phyloP scores from a whole-genome alignment of 306 rosid species.

The Ammopiptanthus mongolicus region DNA sequence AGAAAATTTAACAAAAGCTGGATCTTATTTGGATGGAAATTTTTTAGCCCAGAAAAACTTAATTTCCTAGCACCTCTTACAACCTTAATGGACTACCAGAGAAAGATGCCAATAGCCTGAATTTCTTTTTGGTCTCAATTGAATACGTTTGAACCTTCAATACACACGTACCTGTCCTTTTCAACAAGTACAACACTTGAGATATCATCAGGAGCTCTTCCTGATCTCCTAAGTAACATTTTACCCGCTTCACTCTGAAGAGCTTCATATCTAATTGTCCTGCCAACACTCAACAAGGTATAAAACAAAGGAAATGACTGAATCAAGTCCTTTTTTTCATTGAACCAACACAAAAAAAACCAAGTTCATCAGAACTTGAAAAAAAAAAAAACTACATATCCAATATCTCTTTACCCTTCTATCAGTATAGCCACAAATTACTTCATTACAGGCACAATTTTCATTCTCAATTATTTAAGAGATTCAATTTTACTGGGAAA shows the following conservation, averaged over 20 bases:
- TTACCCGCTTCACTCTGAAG: slow-evolving; percentile 94
- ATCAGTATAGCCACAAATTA: not conserved
- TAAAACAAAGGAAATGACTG: not conserved
- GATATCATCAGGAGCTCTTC: slow-evolving; percentile 94
- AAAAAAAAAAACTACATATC: not conserved
- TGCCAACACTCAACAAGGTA: slow-evolving; percentile 27
- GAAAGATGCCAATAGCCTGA: not conserved
- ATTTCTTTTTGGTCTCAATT: not conserved
- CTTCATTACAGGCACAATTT: not conserved
- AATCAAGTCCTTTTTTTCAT: not conserved
- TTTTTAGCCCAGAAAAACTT: not conserved
- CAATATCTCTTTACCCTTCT: not conserved
- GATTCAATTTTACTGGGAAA: not conserved
- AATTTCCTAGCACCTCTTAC: not conserved
- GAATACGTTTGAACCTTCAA: not conserved
- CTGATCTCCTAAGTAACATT: slow-evolving; percentile 75
- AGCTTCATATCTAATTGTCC: slow-evolving; percentile 75
- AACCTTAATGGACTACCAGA: not conserved
- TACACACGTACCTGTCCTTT: slow-evolving; percentile 46
- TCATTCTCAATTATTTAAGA: not conserved
- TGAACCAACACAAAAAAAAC: not conserved
- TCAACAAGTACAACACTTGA: slow-evolving; percentile 95
- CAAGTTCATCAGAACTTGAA: not conserved
- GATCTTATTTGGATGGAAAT: not conserved
- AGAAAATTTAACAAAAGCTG: slow-evolving; percentile 4